phyloP scores from a whole-genome alignment of 345 rosid species.

The Linum usitatissimum region DNA sequence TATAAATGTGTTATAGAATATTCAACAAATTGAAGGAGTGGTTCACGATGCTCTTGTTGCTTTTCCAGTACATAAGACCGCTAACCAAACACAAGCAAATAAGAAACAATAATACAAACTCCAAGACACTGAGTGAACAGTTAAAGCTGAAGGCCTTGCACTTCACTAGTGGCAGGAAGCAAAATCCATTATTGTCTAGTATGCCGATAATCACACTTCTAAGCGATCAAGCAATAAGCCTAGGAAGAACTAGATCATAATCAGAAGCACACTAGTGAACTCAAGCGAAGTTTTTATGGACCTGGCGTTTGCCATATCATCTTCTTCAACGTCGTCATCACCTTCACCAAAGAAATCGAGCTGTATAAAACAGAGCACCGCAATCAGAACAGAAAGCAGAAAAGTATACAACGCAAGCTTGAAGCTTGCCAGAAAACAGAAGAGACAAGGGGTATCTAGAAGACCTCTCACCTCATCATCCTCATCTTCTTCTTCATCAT shows the following conservation, averaged over 20 bases:
- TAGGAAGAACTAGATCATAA: slow-evolving; percentile 5
- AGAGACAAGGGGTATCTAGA: neutral
- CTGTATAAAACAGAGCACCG: slow-evolving; percentile 26
- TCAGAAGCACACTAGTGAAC: neutral
- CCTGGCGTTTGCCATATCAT: slow-evolving; percentile 36
- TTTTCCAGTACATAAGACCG: neutral
- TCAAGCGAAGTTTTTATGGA: slow-evolving; percentile 3
- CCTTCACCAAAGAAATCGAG: slow-evolving; percentile 32
- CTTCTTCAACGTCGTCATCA: slow-evolving; percentile 28
- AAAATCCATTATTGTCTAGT: neutral
- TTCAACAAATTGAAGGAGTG: too few species aligned
- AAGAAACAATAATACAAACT: neutral
- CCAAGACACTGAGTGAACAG: neutral
- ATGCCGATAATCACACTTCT: neutral
- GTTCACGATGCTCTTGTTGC: too few species aligned
- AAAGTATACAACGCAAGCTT: neutral
- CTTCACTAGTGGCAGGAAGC: neutral
- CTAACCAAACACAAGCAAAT: neutral
- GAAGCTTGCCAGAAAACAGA: neutral
- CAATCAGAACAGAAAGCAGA: neutral
- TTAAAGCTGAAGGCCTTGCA: neutral
- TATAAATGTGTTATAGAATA: too few species aligned
- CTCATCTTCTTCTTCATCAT: slow-evolving; percentile 23
- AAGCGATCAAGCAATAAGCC: neutral
- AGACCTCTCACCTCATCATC: slow-evolving; percentile 24